Conservation (phyloP, 2,329 filamentous ascomycete genomes). For the Cadophora malorum region DNA sequence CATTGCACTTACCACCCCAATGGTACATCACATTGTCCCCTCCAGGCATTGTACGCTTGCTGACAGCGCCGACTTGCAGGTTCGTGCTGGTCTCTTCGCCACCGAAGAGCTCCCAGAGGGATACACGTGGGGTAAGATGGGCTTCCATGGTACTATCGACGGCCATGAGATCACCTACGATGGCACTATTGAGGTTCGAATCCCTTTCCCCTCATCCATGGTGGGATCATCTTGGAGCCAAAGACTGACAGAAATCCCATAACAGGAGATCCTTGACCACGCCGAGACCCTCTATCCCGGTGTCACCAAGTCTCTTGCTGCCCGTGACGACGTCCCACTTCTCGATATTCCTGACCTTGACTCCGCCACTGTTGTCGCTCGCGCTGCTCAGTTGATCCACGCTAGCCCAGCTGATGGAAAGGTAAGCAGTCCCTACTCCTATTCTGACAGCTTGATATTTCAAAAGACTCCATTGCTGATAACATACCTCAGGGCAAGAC, state of each 20-base stretch:
- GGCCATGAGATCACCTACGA: constrained; percentile 11
- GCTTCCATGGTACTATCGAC: neutral
- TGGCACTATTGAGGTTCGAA: constrained; percentile 9
- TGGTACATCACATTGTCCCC: neutral
- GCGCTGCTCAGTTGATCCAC: neutral
- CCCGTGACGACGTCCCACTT: constrained; percentile 8
- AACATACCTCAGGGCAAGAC: neutral
- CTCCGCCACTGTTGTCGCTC: neutral
- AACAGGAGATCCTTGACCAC: constrained; percentile 3
- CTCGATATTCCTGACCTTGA: neutral
- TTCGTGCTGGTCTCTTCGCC: neutral
- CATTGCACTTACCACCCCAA: neutral
- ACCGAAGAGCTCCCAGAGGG: neutral
- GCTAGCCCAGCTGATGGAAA: neutral
- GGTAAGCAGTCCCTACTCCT: neutral
- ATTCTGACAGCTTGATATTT: neutral
- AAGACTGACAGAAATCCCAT: neutral
- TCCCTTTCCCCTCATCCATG: neutral
- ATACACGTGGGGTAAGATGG: constrained; percentile 4
- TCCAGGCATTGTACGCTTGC: neutral
- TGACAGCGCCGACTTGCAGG: neutral
- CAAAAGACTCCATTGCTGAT: neutral
- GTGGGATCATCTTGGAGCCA: too few species aligned
- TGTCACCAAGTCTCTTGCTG: constrained; percentile 7
- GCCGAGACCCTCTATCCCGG: constrained; percentile 4